Percentiles rank a stretch among this genome's conserved stretches.
Conservation (phyloP, 116 monocot genomes). For the Thalassia testudinum region DNA sequence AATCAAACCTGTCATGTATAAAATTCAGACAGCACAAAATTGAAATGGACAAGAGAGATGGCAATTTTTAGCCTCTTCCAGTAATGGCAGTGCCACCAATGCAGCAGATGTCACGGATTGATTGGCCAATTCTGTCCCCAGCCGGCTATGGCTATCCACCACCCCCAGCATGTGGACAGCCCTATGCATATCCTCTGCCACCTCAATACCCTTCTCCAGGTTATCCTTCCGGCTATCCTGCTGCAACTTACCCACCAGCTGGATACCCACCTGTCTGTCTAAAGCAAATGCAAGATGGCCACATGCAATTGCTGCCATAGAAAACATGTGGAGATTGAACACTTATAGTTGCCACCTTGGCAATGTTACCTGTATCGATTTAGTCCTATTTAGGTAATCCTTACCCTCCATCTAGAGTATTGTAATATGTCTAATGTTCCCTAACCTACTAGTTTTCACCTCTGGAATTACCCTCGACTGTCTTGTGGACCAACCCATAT, state of each 20-base stretch:
- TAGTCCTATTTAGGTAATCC: too few relatives aligned
- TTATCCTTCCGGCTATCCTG: slow-evolving; percentile 1
- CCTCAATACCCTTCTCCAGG: background rate
- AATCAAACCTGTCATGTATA: background rate
- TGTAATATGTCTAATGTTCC: too few relatives aligned
- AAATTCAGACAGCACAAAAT: slow-evolving; percentile 52
- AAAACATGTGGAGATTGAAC: too few relatives aligned
- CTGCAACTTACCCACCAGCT: background rate
- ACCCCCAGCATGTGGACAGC: slow-evolving; percentile 1
- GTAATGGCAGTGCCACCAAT: slow-evolving; percentile 46
- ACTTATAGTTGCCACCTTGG: too few relatives aligned
- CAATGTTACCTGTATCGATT: too few relatives aligned
- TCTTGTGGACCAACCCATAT: too few relatives aligned
- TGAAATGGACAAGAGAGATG: slow-evolving; percentile 76
- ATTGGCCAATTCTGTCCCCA: slow-evolving; percentile 14
- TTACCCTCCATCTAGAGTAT: too few relatives aligned
- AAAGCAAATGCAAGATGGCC: too few relatives aligned
- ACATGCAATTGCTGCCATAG: too few relatives aligned
- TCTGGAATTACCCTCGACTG: too few relatives aligned
- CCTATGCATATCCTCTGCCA: slow-evolving; percentile 1
- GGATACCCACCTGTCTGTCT: slow-evolving; percentile 2
- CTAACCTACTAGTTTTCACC: too few relatives aligned
- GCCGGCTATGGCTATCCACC: slow-evolving; percentile 6
- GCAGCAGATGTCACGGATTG: slow-evolving; percentile 65
- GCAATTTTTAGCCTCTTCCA: slow-evolving; percentile 32